Evolutionary conservation across 257 asterid genomes (phyloP), one percentile per base, ranked within the genome.

Genomic region (Petrea volubilis): DNA sequence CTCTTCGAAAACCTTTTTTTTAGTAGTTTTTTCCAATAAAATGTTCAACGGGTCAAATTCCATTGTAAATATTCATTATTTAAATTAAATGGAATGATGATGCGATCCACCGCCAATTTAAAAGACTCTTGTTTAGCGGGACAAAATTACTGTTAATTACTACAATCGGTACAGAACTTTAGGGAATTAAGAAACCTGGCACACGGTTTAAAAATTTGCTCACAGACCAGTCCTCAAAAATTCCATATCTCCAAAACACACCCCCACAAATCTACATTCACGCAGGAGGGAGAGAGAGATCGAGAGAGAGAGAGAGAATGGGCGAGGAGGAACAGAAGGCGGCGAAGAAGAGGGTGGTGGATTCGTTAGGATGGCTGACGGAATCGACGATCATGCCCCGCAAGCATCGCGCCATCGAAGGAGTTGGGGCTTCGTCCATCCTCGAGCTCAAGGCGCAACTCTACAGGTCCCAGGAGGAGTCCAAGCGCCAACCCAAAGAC

Each of bases 331-430:
- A 60, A 38, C 15, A 75, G 63, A 79, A 72, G 79, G 67, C 71
- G 71, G 23, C 82, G 79, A 80, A 75, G 85, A 89, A 83, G 87
- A 74, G 96, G 80, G 82, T 51, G 74, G 92, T 88, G 73, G 97
- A 91, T 43, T 94, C 99, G 21, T 74, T 91, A 68, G 99, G 99
- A 91, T 94, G 99, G 99, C 81, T 94, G 70, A 91, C 99, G 80
- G 99, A 94, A 84, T 91, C 99, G 21, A 47, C 99, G 23, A 88
- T 94, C 28, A 89, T 94, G 99, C 97, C 99, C 49, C 96, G 95
- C 27, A 94, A 94, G 79, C 96, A 86, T 68, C 92, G 96, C 7
- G 71, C 87, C 7, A 94, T 94, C 60, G 96, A 89, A 67, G 99
- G 97, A 15, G 98, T 94, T 8, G 96, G 99, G 6, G 90, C 97